Conservation (phyloP, 1,139 yeast genomes). For the Zygoascus meyerae region DNA sequence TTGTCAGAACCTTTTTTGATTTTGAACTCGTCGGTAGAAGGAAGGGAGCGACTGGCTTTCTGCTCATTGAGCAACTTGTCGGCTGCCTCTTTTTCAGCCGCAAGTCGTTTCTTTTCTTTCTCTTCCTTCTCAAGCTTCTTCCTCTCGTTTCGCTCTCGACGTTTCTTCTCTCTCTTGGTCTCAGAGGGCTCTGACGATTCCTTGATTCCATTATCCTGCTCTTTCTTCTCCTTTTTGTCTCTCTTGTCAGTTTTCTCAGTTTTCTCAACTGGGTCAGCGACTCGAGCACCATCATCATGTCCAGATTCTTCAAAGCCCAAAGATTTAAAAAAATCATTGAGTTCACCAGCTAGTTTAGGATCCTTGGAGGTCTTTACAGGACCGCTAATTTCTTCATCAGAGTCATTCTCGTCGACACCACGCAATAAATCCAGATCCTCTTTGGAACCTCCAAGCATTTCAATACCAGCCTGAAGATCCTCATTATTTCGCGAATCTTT, state of each 20-base stretch:
- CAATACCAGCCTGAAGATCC: slow-evolving; percentile 22
- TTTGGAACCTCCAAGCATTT: slow-evolving; percentile 60
- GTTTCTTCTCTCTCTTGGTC: slow-evolving; percentile 10
- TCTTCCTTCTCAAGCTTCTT: slow-evolving; percentile 23
- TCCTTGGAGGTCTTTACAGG: slow-evolving; percentile 17
- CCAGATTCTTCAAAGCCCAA: slow-evolving; percentile 47
- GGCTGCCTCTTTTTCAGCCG: slow-evolving; percentile 21
- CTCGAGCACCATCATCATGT: slow-evolving; percentile 18
- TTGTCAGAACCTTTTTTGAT: slow-evolving; percentile 4
- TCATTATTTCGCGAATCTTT: slow-evolving; percentile 12
- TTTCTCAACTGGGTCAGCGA: slow-evolving; percentile 16
- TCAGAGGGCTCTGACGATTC: neutral
- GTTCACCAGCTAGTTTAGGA: slow-evolving; percentile 39
- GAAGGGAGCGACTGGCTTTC: slow-evolving; percentile 17
- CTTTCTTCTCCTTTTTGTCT: slow-evolving; percentile 36
- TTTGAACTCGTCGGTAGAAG: slow-evolving; percentile 19
- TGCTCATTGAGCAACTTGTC: slow-evolving; percentile 27
- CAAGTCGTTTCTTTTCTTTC: slow-evolving; percentile 15
- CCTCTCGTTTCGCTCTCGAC: slow-evolving; percentile 27
- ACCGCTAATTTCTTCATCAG: slow-evolving; percentile 42
- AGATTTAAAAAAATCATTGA: slow-evolving; percentile 58
- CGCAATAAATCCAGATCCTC: slow-evolving; percentile 54
- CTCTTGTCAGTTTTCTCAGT: slow-evolving; percentile 20
- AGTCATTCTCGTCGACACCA: slow-evolving; percentile 43
- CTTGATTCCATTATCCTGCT: slow-evolving; percentile 30